A percentile compares a stretch with the other conserved stretches of the same genome.
phyloP scores from a whole-genome alignment of 306 rosid species.

The Gleditsia sinensis region DNA sequence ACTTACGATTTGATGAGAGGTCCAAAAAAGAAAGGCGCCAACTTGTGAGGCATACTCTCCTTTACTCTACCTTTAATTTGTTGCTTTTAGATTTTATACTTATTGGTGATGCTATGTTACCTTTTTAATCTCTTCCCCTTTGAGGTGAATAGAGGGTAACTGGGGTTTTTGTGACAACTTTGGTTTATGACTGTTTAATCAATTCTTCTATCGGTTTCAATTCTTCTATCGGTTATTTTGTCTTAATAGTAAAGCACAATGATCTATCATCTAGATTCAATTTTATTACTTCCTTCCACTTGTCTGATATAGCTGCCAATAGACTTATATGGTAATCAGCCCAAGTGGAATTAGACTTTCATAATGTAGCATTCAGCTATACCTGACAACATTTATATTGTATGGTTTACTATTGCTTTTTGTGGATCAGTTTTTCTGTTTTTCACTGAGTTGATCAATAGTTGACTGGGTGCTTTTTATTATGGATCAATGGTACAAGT shows the following conservation, averaged over 20 bases:
- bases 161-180: neutral
- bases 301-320: slow-evolving; percentile 5
- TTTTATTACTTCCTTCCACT: neutral
- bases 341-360: slow-evolving; percentile 15
- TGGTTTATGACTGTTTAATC: neutral
- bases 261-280: slow-evolving; percentile 12
- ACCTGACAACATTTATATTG: neutral
- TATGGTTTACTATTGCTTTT: slow-evolving; percentile 18
- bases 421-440: slow-evolving; percentile 9
- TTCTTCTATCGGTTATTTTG: neutral
- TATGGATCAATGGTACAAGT: slow-evolving; percentile 9
- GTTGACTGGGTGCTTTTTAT: slow-evolving; percentile 21
- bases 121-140: slow-evolving; percentile 15
- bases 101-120: slow-evolving; percentile 1
- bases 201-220: neutral
- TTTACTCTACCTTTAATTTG: slow-evolving; percentile 37
- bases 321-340: slow-evolving; percentile 6
- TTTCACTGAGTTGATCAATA: neutral
- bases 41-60: slow-evolving; percentile 82
- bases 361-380: neutral
- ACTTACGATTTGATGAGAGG: slow-evolving; percentile 73
- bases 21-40: slow-evolving; percentile 97
- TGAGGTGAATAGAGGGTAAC: neutral
- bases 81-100: slow-evolving; percentile 23
- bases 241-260: neutral